These are phyloP conservation scores for Microdochium trichocladiopsis DNA, from an alignment of 2,329 filamentous ascomycete species.

Conservation along the genomic window DNA sequence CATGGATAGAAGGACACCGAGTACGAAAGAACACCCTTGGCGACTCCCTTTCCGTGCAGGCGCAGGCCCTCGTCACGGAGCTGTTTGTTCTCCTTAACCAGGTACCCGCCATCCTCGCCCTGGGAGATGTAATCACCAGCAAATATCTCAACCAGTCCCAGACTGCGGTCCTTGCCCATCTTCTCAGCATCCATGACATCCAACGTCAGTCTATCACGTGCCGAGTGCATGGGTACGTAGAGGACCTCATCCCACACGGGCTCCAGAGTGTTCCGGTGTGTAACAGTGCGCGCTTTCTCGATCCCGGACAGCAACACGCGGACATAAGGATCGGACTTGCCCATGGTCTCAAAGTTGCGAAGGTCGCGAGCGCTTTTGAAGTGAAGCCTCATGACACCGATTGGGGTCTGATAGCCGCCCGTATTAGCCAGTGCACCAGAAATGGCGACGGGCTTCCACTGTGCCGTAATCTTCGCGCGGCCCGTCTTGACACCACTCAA, in stretches of 20 bases:
- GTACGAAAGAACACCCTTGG: slow-evolving; percentile 77
- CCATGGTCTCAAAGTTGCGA: slow-evolving; percentile 88
- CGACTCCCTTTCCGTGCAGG: slow-evolving; percentile 62
- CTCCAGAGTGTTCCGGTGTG: slow-evolving; percentile 91
- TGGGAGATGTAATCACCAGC: slow-evolving; percentile 74
- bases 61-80: slow-evolving; percentile 61
- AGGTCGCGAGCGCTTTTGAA: slow-evolving; percentile 78
- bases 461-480: slow-evolving; percentile 80
- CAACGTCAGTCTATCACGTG: slow-evolving; percentile 74
- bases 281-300: slow-evolving; percentile 86
- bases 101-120: slow-evolving; percentile 72
- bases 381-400: slow-evolving; percentile 92
- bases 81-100: slow-evolving; percentile 70
- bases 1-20: slow-evolving; percentile 87
- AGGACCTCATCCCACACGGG: slow-evolving; percentile 94
- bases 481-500: slow-evolving; percentile 74
- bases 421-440: slow-evolving; percentile 70
- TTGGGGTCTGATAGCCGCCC: slow-evolving; percentile 85
- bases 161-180: slow-evolving; percentile 80
- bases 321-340: slow-evolving; percentile 94
- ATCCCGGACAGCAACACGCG: slow-evolving; percentile 85
- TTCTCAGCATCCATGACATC: slow-evolving; percentile 98
- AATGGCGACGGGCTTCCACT: slow-evolving; percentile 93
- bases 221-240: slow-evolving; percentile 83
- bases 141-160: slow-evolving; percentile 73